A percentile compares a stretch with the other conserved stretches of the same genome.
phyloP scores from a whole-genome alignment of 169 alveolate species.

The Blepharisma undulans region DNA sequence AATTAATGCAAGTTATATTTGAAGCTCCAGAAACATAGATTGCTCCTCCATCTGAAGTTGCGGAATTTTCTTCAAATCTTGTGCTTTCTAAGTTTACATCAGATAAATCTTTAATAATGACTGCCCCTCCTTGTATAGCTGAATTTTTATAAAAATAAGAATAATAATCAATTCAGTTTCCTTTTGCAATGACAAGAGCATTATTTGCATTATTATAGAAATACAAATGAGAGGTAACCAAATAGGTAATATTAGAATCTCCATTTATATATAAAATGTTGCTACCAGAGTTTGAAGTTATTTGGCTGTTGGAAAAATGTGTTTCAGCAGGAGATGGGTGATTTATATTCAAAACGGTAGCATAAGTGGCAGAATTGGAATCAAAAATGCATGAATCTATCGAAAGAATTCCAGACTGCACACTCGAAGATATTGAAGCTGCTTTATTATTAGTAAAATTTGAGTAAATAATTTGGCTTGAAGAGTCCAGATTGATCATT shows the following conservation, averaged over 20 bases:
- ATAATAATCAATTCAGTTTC: neutral
- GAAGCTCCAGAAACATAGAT: neutral
- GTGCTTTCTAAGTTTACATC: neutral
- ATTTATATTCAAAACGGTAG: neutral
- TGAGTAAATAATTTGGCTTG: neutral
- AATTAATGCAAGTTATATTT: neutral
- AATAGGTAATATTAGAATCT: neutral
- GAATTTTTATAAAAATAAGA: neutral
- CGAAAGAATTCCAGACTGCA: neutral
- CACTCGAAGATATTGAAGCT: neutral
- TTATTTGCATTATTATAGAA: neutral
- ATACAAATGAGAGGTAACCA: neutral
- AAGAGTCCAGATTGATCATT: neutral
- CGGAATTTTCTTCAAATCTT: neutral
- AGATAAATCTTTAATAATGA: neutral
- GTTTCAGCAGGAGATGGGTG: neutral
- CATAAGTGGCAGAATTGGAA: neutral
- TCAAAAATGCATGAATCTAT: neutral
- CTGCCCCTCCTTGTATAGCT: neutral
- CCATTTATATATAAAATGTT: neutral
- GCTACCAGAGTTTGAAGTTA: neutral
- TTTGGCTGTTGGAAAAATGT: neutral
- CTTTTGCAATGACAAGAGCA: neutral
- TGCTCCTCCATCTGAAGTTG: constrained; percentile 13
- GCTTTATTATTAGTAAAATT: neutral